Evolutionary conservation across 78 protist genomes (phyloP).

Genomic region (Thecamonas trahens): DNA sequence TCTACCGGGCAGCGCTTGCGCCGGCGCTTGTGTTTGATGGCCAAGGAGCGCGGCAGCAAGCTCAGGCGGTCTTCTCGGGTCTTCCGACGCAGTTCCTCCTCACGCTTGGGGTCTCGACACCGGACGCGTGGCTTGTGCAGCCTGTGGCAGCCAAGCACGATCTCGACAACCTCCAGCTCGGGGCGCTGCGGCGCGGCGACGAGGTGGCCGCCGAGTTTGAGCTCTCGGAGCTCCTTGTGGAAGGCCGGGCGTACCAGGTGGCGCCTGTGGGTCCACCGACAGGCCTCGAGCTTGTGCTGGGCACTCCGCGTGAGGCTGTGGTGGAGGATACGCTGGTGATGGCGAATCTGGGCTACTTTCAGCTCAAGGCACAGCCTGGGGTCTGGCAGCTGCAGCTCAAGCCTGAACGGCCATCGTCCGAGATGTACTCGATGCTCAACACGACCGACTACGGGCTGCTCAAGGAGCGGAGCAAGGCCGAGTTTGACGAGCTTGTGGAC

Average conservation of each 20-base stretch:
- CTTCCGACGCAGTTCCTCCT: neutral
- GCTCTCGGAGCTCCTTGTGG: constrained; percentile 18
- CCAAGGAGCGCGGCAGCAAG: neutral
- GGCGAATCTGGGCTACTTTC: constrained; percentile 76
- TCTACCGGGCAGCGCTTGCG: neutral
- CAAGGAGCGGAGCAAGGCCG: neutral
- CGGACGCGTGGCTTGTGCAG: constrained; percentile 37
- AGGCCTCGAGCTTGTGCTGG: constrained; percentile 42
- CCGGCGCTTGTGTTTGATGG: neutral
- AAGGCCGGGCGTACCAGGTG: neutral
- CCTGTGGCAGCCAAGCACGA: constrained; percentile 10
- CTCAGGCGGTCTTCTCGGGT: neutral
- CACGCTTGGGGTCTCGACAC: constrained; percentile 19
- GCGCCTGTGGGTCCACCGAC: constrained; percentile 8
- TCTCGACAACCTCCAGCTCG: constrained; percentile 48
- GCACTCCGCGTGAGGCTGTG: neutral
- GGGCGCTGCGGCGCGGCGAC: neutral
- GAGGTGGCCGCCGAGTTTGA: neutral
- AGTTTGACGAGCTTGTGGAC: neutral
- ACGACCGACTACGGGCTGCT: neutral
- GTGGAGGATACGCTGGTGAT: constrained; percentile 53
- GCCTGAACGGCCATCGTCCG: neutral
- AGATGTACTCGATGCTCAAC: neutral
- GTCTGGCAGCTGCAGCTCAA: constrained; percentile 39
- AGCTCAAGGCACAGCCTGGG: constrained; percentile 79